Evolutionary conservation across 2,329 filamentous ascomycete genomes (phyloP).

Genomic region (Acephala macrosclerotiorum): DNA sequence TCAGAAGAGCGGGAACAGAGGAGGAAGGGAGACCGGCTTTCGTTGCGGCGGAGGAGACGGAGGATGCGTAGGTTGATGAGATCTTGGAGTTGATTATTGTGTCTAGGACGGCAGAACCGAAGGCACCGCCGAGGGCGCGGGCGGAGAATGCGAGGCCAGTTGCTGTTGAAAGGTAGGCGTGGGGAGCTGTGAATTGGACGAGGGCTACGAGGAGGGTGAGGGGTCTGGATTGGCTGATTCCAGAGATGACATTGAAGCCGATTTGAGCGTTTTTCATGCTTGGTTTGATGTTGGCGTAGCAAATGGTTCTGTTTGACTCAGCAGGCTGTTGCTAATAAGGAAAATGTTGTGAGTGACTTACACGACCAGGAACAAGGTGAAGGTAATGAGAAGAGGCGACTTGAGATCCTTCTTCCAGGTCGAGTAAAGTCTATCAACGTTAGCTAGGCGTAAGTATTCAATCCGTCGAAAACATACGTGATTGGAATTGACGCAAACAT

Average conservation of each 20-base stretch:
- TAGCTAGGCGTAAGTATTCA: background rate
- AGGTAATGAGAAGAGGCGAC: slow-evolving; percentile 54
- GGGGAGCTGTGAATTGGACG: slow-evolving; percentile 60
- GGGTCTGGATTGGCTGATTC: slow-evolving; percentile 57
- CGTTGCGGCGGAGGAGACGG: slow-evolving; percentile 51
- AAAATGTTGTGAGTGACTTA: slow-evolving; percentile 39
- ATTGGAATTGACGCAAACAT: slow-evolving; percentile 53
- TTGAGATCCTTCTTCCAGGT: slow-evolving; percentile 58
- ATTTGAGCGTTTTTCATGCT: slow-evolving; percentile 54
- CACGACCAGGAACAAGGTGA: slow-evolving; percentile 55
- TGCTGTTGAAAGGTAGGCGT: slow-evolving; percentile 59
- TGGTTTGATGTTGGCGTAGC: slow-evolving; percentile 54
- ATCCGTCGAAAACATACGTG: slow-evolving; percentile 40
- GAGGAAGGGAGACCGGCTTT: slow-evolving; percentile 50
- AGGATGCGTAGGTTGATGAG: slow-evolving; percentile 47
- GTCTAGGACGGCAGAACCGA: slow-evolving; percentile 59
- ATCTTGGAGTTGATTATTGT: slow-evolving; percentile 59
- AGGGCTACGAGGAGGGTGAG: slow-evolving; percentile 57
- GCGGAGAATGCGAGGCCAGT: slow-evolving; percentile 61
- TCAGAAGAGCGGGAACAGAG: slow-evolving; percentile 48
- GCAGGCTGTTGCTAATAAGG: slow-evolving; percentile 21
- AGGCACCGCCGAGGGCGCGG: slow-evolving; percentile 59
- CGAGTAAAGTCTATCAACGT: slow-evolving; percentile 47
- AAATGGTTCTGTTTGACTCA: slow-evolving; percentile 47
- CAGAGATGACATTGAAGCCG: slow-evolving; percentile 55